These are phyloP conservation scores for Polyporus arcularius DNA, from an alignment of 768 basidiomycete genomes.

Conservation along the genomic window DNA sequence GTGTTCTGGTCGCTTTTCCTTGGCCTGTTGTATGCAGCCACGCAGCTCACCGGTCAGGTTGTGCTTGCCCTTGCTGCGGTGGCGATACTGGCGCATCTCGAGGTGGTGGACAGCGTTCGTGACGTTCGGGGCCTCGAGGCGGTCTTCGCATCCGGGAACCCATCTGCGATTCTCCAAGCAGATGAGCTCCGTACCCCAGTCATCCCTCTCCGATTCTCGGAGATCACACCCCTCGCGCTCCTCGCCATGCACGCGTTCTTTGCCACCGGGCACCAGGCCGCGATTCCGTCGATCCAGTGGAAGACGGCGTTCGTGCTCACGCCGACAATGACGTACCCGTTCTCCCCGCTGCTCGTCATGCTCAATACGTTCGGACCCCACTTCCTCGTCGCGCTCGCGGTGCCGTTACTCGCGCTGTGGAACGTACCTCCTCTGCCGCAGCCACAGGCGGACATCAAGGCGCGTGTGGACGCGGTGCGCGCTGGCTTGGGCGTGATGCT, in stretches of 20 bases:
- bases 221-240: slow-evolving; percentile 73
- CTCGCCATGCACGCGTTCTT: slow-evolving; percentile 80
- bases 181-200: slow-evolving; percentile 31
- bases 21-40: slow-evolving; percentile 59
- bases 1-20: slow-evolving; percentile 77
- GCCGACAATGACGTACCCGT: slow-evolving; percentile 65
- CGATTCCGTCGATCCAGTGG: slow-evolving; percentile 91
- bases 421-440: slow-evolving; percentile 66
- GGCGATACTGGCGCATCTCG: slow-evolving; percentile 74
- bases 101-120: slow-evolving; percentile 78
- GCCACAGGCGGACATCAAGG: slow-evolving; percentile 30
- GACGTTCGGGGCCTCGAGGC: slow-evolving; percentile 61
- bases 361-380: slow-evolving; percentile 79
- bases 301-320: slow-evolving; percentile 88
- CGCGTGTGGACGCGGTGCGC: slow-evolving; percentile 44
- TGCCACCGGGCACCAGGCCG: slow-evolving; percentile 90
- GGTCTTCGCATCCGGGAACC: slow-evolving; percentile 50
- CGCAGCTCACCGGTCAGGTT: slow-evolving; percentile 83
- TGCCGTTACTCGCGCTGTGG: slow-evolving; percentile 80
- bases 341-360: slow-evolving; percentile 71
- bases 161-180: slow-evolving; percentile 45
- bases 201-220: slow-evolving; percentile 54
- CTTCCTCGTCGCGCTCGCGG: slow-evolving; percentile 63
- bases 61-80: slow-evolving; percentile 63
- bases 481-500: slow-evolving; percentile 65